Evolutionary conservation across 2,329 filamentous ascomycete species (phyloP).

Genomic region (Nigrograna mackinnonii): DNA sequence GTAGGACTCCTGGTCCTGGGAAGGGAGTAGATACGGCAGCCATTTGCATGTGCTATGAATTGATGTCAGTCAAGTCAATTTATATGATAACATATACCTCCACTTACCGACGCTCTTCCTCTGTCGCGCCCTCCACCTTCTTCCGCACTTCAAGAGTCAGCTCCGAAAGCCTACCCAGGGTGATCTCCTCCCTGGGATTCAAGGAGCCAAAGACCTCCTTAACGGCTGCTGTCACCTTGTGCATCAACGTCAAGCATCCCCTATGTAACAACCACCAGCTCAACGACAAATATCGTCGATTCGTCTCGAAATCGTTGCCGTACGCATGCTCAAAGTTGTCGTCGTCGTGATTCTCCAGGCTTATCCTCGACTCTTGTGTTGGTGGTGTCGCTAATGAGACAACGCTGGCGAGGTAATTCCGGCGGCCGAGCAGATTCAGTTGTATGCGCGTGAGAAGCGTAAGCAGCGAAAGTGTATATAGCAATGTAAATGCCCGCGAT

Average conservation of each 20-base stretch:
- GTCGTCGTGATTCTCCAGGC: slow-evolving; percentile 90
- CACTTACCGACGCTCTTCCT: slow-evolving; percentile 61
- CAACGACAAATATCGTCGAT: slow-evolving; percentile 91
- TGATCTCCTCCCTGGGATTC: slow-evolving; percentile 86
- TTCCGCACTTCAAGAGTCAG: slow-evolving; percentile 82
- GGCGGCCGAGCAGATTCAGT: slow-evolving; percentile 90
- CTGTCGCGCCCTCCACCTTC: slow-evolving; percentile 76
- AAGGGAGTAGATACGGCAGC: slow-evolving; percentile 83
- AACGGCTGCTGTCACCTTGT: slow-evolving; percentile 82
- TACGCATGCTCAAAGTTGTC: slow-evolving; percentile 80
- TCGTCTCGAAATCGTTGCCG: slow-evolving; percentile 94
- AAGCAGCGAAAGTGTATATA: slow-evolving; percentile 88
- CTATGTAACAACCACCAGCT: slow-evolving; percentile 97
- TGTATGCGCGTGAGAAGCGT: slow-evolving; percentile 93
- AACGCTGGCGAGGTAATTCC: slow-evolving; percentile 95
- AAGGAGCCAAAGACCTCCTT: slow-evolving; percentile 86
- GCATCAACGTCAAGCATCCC: slow-evolving; percentile 82
- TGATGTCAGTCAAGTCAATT: no score
- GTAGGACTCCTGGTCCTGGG: slow-evolving; percentile 75
- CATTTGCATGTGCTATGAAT: slow-evolving; percentile 63
- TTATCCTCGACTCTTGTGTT: slow-evolving; percentile 74
- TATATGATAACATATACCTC: no score
- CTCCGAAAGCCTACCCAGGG: slow-evolving; percentile 76
- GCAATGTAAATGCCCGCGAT: slow-evolving; percentile 84
- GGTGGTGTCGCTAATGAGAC: slow-evolving; percentile 79